Evolutionary conservation across 1,139 yeast genomes (phyloP).

Genomic region (Magnusiomyces fungicola): DNA sequence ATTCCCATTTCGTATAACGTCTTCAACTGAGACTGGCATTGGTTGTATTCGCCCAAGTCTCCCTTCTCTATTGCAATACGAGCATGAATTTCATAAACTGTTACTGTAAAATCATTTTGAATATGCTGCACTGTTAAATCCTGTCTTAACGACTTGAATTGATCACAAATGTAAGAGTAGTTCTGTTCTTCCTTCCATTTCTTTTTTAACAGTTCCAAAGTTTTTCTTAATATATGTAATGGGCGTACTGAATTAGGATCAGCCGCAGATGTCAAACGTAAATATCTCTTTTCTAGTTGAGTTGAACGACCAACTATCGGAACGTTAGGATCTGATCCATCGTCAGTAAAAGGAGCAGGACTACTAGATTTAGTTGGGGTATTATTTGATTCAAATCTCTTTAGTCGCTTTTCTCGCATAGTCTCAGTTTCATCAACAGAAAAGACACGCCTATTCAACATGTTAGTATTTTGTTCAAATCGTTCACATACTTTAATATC

Average conservation of each 20-base stretch:
- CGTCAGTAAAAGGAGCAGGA: constrained; percentile 6
- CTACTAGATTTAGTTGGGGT: not conserved
- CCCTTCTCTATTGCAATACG: constrained; percentile 73
- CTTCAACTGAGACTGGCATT: constrained; percentile 75
- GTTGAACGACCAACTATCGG: constrained; percentile 59
- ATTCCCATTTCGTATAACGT: constrained; percentile 46
- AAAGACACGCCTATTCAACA: constrained; percentile 15
- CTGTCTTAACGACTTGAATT: constrained; percentile 84
- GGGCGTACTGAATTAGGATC: constrained; percentile 83
- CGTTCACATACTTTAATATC: not conserved
- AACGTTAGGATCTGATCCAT: constrained; percentile 16
- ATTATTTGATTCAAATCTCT: constrained; percentile 42
- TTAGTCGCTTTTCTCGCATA: constrained; percentile 42
- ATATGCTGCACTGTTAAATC: constrained; percentile 91
- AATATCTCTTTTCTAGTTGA: constrained; percentile 64
- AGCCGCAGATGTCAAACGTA: constrained; percentile 86
- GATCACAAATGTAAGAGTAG: constrained; percentile 79
- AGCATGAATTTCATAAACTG: constrained; percentile 82
- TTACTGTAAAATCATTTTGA: constrained; percentile 65
- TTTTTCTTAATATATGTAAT: constrained; percentile 47
- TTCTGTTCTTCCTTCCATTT: constrained; percentile 49
- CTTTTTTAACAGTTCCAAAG: constrained; percentile 48
- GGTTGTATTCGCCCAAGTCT: constrained; percentile 92
- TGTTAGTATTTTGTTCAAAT: constrained; percentile 5
- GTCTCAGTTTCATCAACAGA: constrained; percentile 30